Percentiles rank a stretch among this genome's conserved stretches.
These are phyloP conservation scores for Aspergillus amoenus DNA, from an alignment of 2,329 filamentous ascomycete genomes.

Conservation along the genomic window DNA sequence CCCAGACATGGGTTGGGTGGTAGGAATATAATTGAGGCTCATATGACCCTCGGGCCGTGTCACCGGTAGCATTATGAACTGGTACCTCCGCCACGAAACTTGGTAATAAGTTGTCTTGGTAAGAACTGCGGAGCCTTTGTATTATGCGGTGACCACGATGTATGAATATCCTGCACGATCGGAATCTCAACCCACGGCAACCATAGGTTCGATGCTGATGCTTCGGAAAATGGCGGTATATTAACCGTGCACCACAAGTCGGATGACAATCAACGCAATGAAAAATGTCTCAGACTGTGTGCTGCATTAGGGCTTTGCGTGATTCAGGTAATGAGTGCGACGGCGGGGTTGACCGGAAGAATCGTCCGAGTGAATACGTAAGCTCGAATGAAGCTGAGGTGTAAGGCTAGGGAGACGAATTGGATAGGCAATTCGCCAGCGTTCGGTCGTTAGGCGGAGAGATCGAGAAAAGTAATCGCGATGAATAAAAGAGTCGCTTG, in stretches of 20 bases:
- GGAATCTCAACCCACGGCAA: conserved; percentile 20
- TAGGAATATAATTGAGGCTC: conserved; percentile 76
- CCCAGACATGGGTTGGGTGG: conserved; percentile 68
- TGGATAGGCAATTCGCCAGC: conserved; percentile 10
- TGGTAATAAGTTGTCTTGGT: conserved; percentile 9
- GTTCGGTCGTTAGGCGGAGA: conserved; percentile 17
- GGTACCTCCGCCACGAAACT: conserved; percentile 36
- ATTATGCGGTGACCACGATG: conserved; percentile 1
- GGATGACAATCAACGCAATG: background rate
- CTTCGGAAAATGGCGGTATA: background rate
- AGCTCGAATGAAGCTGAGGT: conserved; percentile 16
- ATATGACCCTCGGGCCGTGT: conserved; percentile 79
- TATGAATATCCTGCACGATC: conserved; percentile 21
- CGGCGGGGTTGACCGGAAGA: conserved; percentile 18
- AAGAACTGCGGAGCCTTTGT: conserved; percentile 1
- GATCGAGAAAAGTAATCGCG: conserved; percentile 4
- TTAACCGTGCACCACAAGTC: background rate
- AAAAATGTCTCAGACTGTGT: background rate
- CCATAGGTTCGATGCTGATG: conserved; percentile 17
- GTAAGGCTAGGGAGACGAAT: conserved; percentile 10
- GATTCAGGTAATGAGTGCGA: conserved; percentile 15
- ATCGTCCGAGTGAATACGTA: conserved; percentile 20
- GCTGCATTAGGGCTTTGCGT: conserved; percentile 10
- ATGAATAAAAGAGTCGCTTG: conserved; percentile 12
- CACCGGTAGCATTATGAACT: conserved; percentile 89